These are phyloP conservation scores for Tolypocladium tropicale DNA, from an alignment of 2,329 filamentous ascomycete genomes.

Conservation along the genomic window DNA sequence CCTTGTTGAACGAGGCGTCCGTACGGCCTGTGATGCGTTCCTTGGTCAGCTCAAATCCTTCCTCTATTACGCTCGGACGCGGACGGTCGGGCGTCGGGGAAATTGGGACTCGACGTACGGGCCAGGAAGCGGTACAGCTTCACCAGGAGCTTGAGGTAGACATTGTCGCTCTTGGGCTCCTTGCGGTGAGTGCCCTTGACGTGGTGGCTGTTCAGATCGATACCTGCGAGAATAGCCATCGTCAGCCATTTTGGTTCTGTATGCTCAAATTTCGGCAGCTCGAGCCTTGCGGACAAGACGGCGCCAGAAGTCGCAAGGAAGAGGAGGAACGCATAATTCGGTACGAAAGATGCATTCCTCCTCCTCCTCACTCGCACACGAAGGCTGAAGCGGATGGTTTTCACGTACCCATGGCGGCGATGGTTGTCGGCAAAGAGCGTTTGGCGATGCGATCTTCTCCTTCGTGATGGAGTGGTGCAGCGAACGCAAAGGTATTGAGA, in stretches of 20 bases:
- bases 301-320: slow-evolving; percentile 4
- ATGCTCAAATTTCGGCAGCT: slow-evolving; percentile 45
- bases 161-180: slow-evolving; percentile 97
- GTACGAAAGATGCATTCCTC: neutral
- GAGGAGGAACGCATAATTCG: neutral
- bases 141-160: slow-evolving; percentile 93
- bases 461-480: slow-evolving; percentile 23
- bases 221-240: slow-evolving; percentile 47
- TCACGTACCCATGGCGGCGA: slow-evolving; percentile 54
- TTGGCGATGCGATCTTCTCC: slow-evolving; percentile 26
- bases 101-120: slow-evolving; percentile 51
- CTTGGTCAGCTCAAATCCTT: neutral
- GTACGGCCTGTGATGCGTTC: slow-evolving; percentile 60
- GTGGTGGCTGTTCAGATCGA: slow-evolving; percentile 63
- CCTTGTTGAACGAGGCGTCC: slow-evolving; percentile 97
- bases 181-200: slow-evolving; percentile 70
- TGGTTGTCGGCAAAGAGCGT: slow-evolving; percentile 25
- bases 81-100: neutral
- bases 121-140: slow-evolving; percentile 97
- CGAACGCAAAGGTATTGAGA: slow-evolving; percentile 10
- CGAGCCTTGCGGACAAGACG: slow-evolving; percentile 10
- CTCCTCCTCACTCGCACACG: slow-evolving; percentile 40
- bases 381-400: slow-evolving; percentile 25
- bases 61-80: neutral
- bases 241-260: slow-evolving; percentile 54